Conservation (phyloP, 371 early-diverging fungal species). For the Massospora cicadina region DNA sequence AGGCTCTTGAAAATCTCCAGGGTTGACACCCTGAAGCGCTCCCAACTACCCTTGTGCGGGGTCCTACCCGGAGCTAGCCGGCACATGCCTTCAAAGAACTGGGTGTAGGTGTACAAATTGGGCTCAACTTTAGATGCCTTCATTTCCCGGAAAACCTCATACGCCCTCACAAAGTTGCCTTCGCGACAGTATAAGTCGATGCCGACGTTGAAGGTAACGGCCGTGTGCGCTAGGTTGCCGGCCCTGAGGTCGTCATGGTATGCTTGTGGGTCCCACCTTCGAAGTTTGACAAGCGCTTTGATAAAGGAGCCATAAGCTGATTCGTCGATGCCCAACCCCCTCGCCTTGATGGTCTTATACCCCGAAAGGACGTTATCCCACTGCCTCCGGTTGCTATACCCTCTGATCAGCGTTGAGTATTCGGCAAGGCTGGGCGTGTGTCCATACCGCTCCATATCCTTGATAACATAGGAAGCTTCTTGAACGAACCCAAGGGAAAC, state of each 20-base stretch:
- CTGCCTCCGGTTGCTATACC: not conserved
- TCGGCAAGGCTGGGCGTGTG: not conserved
- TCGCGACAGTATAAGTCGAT: not conserved
- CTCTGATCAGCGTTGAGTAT: not conserved
- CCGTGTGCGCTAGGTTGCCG: not conserved
- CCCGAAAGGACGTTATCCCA: not conserved
- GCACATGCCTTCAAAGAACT: not conserved
- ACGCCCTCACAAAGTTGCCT: not conserved
- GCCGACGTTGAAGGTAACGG: not conserved
- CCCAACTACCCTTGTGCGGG: not conserved
- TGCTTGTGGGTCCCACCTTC: not conserved
- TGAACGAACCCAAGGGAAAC: not conserved
- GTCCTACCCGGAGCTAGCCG: not conserved
- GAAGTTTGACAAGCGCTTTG: not conserved
- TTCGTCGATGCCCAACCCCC: not conserved
- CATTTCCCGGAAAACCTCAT: not conserved
- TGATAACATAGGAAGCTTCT: not conserved
- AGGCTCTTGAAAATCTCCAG: not conserved
- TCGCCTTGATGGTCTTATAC: not conserved
- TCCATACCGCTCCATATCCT: not conserved
- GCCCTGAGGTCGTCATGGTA: not conserved
- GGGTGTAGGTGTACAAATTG: not conserved
- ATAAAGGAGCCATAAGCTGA: not conserved
- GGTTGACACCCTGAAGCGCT: not conserved
- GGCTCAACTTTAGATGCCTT: not conserved